Base-by-base conservation (phyloP, 2,329 filamentous ascomycete species). In the Arthrobotrys iridis region DNA sequence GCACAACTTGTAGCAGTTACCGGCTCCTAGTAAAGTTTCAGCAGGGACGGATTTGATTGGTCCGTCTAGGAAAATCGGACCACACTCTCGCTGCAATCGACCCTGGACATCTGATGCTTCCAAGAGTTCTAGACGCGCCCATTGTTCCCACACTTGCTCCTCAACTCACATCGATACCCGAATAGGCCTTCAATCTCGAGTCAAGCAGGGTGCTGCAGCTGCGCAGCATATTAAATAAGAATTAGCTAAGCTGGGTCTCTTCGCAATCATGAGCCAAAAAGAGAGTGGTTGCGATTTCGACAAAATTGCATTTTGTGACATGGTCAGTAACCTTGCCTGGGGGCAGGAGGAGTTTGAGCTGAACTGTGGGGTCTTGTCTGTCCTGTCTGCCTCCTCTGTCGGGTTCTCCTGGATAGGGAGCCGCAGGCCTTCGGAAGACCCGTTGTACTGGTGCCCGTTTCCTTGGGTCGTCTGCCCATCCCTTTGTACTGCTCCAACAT, bases 121-220 rank as follows among this genome's bases (percentile, higher is more conserved):
- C 57, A 67, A 63, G 57, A 52, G 71, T 75, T 75, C 71, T 75
- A 75, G 71, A 75, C 63, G 71, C 71, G 71, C 43, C 71, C 71
- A 75, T 75, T 22, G 71, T 60, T 65, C 71, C 63, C 71, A 75
- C 71, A 68, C 63, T 46, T 63, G 41, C 55, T 46, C 46, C 40
- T 52, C 50, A n/a, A 37, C 58, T 72, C 58, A 46, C 50, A 63
- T 59, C 66, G 48, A 46, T 62, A 60, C 68, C 50, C 40, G 41
- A 57, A 72, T 22, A 33, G 46, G 40, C 46, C 30, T 35, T n/a
- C 33, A n/a, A 60, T 45, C 43, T 63, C 35, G 66, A 58, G 57
- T 71, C 66, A 43, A 62, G 37, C n/a, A 24, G 15, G 50, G 33
- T 28, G 52, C 7, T 20, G 50, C 26, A 10, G 40, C 30, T 24